Conservation (phyloP, 306 rosid genomes). For the Mucuna pruriens region DNA sequence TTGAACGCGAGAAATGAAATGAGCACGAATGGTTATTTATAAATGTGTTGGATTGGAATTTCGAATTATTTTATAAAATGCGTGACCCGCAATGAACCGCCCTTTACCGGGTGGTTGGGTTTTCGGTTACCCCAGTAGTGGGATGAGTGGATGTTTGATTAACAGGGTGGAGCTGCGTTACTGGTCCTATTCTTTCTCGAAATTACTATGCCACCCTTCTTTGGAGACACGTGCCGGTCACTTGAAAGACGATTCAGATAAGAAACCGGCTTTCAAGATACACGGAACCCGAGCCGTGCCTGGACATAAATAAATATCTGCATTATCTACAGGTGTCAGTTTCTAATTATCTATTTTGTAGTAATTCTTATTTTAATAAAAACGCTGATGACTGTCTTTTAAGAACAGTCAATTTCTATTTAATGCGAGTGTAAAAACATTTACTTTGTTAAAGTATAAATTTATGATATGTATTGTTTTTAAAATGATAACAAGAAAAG, state of each 20-base stretch:
- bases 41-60: background rate
- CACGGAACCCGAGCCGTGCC: background rate
- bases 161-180: background rate
- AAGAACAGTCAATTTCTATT: no score
- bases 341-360: background rate
- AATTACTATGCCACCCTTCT: background rate
- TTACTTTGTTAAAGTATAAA: no score
- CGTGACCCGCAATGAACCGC: conserved; percentile 3
- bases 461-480: no score
- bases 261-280: background rate
- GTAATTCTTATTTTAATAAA: background rate
- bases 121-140: background rate
- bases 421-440: no score
- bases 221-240: background rate
- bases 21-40: conserved; percentile 17
- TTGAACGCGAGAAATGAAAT: background rate
- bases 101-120: conserved; percentile 1
- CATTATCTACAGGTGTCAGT: background rate
- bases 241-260: background rate
- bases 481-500: no score
- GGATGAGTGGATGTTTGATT: conserved; percentile 5
- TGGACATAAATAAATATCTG: background rate
- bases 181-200: background rate
- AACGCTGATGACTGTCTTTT: no score
- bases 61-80: background rate